These are phyloP conservation scores for Lagerstroemia speciosa DNA, from an alignment of 345 rosid species.

Conservation along the genomic window DNA sequence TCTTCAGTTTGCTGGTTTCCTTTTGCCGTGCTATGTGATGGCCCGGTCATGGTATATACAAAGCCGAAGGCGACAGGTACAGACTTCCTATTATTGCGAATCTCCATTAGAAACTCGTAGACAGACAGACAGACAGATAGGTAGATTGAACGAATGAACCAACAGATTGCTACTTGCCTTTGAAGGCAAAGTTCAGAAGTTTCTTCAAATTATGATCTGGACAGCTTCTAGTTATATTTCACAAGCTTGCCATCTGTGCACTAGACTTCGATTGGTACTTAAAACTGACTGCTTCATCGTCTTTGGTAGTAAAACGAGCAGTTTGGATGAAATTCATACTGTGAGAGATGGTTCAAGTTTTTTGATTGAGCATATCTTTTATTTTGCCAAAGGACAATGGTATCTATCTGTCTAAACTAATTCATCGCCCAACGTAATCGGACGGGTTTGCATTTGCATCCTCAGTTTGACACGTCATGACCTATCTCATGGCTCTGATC, in stretches of 20 bases:
- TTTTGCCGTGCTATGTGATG: constrained; percentile 53
- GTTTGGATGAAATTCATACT: background rate
- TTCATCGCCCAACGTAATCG: background rate
- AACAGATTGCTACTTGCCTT: background rate
- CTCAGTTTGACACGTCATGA: background rate
- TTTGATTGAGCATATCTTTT: background rate
- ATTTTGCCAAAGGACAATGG: background rate
- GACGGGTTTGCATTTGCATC: background rate
- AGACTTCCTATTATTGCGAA: background rate
- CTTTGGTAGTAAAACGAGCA: background rate
- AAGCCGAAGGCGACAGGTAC: constrained; percentile 33
- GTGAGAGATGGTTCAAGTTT: too few relatives aligned
- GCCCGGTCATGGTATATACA: constrained; percentile 50
- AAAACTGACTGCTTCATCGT: background rate
- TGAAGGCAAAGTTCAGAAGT: background rate
- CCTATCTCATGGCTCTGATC: too few relatives aligned
- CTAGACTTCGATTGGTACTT: background rate
- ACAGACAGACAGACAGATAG: background rate
- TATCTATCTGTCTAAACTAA: background rate
- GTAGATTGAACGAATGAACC: background rate
- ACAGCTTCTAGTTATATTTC: too few relatives aligned
- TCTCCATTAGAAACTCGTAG: background rate
- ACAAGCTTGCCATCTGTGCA: too few relatives aligned
- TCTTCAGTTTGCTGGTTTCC: constrained; percentile 52
- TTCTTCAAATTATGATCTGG: background rate